These are phyloP conservation scores for Thermochaetoides thermophila DNA, from an alignment of 495 filamentous ascomycete species.

Conservation along the genomic window DNA sequence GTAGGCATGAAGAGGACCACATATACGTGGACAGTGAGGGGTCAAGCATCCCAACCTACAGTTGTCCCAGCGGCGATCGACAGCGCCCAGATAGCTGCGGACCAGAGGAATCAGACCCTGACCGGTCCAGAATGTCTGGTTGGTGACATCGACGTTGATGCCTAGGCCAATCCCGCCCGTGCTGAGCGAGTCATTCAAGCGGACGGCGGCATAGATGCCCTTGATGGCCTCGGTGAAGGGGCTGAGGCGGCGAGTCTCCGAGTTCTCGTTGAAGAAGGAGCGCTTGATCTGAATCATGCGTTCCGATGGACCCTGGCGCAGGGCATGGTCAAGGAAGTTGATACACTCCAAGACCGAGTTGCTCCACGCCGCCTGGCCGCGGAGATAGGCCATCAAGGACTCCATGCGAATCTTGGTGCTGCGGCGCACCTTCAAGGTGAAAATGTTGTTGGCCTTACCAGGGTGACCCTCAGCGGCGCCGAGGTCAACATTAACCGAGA, in stretches of 20 bases:
- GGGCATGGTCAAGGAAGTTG: slow-evolving; percentile 74
- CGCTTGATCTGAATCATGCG: slow-evolving; percentile 54
- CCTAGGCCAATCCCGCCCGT: slow-evolving; percentile 41
- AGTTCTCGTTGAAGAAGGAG: slow-evolving; percentile 50
- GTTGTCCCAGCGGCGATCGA: slow-evolving; percentile 5
- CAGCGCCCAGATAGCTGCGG: slow-evolving; percentile 9
- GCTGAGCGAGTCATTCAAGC: slow-evolving; percentile 36
- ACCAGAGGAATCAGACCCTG: slow-evolving; percentile 20
- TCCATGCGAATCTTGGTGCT: slow-evolving; percentile 48
- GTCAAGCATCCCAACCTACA: slow-evolving; percentile 5
- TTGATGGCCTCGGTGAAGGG: slow-evolving; percentile 56
- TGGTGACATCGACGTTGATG: slow-evolving; percentile 73
- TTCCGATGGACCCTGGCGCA: slow-evolving; percentile 60
- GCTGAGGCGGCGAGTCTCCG: slow-evolving; percentile 6
- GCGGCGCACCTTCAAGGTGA: slow-evolving; percentile 41
- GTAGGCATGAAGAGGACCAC: no score
- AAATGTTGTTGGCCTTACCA: slow-evolving; percentile 30
- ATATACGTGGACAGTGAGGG: no score
- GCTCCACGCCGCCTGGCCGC: slow-evolving; percentile 41
- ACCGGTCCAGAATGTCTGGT: slow-evolving; percentile 56
- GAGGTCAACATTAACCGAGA: slow-evolving; percentile 45
- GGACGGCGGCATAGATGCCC: slow-evolving; percentile 69
- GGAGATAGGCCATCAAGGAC: slow-evolving; percentile 49
- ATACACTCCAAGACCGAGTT: slow-evolving; percentile 58
- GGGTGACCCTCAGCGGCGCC: slow-evolving; percentile 40